Conservation (phyloP, 805 yeast species). For the Wickerhamiella azyma region DNA sequence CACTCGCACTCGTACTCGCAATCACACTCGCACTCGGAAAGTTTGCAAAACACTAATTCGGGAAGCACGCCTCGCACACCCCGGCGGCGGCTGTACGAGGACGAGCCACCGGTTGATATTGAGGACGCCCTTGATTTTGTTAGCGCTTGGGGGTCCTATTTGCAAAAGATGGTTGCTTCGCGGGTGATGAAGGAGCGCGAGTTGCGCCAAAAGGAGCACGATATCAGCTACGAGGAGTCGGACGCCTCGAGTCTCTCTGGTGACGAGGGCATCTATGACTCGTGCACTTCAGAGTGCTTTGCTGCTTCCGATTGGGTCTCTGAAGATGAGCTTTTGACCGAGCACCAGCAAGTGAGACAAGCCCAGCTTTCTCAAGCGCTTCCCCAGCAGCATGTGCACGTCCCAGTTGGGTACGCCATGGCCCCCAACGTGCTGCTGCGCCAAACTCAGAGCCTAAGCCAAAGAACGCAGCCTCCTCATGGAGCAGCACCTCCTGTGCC, state of each 20-base stretch:
- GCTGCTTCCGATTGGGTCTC: slow-evolving; percentile 1
- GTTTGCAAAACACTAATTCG: neutral
- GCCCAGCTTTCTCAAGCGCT: too few species aligned
- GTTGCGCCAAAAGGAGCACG: slow-evolving; percentile 7
- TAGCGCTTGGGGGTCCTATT: slow-evolving; percentile 23
- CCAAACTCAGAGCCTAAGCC: neutral
- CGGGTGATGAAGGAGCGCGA: slow-evolving; percentile 21
- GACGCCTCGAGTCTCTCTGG: slow-evolving; percentile 4
- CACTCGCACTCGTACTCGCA: neutral
- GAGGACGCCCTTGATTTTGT: slow-evolving; percentile 23
- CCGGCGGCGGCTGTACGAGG: neutral
- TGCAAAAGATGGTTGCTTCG: slow-evolving; percentile 23
- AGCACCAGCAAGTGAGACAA: neutral
- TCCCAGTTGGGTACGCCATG: neutral
- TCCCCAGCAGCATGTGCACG: neutral
- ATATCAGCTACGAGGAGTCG: slow-evolving; percentile 1
- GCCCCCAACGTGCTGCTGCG: neutral
- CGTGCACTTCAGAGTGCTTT: slow-evolving; percentile 7
- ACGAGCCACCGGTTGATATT: slow-evolving; percentile 10
- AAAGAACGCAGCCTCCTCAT: neutral
- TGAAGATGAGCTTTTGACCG: neutral
- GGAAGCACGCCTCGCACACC: neutral
- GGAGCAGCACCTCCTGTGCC: neutral
- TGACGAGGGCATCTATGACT: slow-evolving; percentile 2
- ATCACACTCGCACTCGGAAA: neutral